phyloP scores from a whole-genome alignment of 2,329 filamentous ascomycete genomes.

The Fusarium zealandicum region DNA sequence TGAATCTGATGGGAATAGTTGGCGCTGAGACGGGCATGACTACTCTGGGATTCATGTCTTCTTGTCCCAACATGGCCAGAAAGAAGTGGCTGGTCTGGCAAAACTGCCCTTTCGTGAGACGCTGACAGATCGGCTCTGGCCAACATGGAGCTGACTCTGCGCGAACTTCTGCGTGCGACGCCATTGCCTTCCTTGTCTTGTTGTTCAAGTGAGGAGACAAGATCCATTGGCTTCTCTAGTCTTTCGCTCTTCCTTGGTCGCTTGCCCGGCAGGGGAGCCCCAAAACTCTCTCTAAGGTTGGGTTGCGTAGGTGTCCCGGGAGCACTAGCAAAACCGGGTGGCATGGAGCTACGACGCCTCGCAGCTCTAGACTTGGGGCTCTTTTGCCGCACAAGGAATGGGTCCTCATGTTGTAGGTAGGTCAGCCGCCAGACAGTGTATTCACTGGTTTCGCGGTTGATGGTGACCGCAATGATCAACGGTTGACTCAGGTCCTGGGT shows the following conservation, averaged over 20 bases:
- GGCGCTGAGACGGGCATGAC: conserved; percentile 50
- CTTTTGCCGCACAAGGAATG: conserved; percentile 56
- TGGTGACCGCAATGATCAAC: conserved; percentile 79
- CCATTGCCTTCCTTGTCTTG: conserved; percentile 63
- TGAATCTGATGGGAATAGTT: conserved; percentile 56
- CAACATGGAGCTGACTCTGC: conserved; percentile 89
- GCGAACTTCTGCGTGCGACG: conserved; percentile 65
- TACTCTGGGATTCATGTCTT: conserved; percentile 74
- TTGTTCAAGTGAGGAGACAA: conserved; percentile 75
- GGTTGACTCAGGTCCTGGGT: conserved; percentile 51
- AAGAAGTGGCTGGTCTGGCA: conserved; percentile 68
- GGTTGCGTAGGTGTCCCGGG: conserved; percentile 78
- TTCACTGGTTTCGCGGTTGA: conserved; percentile 76
- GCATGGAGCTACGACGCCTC: conserved; percentile 69
- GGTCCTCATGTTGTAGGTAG: conserved; percentile 74
- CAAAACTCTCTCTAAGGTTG: conserved; percentile 79
- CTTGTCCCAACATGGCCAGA: conserved; percentile 57
- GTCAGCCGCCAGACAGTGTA: conserved; percentile 87
- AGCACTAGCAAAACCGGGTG: conserved; percentile 74
- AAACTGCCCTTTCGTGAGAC: conserved; percentile 81
- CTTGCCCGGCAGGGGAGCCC: conserved; percentile 62
- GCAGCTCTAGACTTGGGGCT: conserved; percentile 55
- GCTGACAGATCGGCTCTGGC: conserved; percentile 86
- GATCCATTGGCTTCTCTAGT: conserved; percentile 62
- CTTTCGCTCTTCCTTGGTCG: conserved; percentile 60